Evolutionary conservation across 768 basidiomycete species (phyloP), one percentile per base, ranked within the genome.

Genomic region (Pluteus cervinus): DNA sequence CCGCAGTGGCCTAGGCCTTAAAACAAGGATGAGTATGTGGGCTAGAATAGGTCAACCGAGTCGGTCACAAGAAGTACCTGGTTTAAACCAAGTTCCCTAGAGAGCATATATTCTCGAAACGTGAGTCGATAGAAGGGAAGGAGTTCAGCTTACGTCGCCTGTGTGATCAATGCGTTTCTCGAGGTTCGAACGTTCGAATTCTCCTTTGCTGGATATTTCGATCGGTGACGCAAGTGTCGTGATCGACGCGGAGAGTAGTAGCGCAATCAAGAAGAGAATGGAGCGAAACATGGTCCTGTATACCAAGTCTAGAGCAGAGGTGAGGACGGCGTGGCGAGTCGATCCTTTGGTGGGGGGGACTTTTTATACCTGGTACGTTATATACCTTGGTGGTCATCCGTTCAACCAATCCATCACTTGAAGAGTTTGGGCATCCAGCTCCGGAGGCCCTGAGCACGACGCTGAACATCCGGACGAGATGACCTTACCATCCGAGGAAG

Each of bases 61-160:
- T 14, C 35, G 4, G 29, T 30, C 10, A 40, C 29, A 29, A 26
- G 8, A 50, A 58, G 51, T 14, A 63, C 68, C 76, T 37, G 68
- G 70, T 42, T 76, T 44, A 53, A 73, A 86, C 73, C 72, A 86
- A 23, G 83, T 86, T 26, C 75, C 82, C 83, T 85, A 46, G 2
- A 40, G 21, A 28, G 29, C 48, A 41, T 33, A 29, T 36, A 39
- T 29, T 29, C 39, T 48, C 43, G 46, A 35, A 24, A 12, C 34
- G 33, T 29, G 14, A 23, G 18, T 38, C 16, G 9, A 31, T 31
- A 33, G 32, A 30, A 39, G 23, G 28, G 28, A 25, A 29, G 11
- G 37, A 26, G 37, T 25, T 29, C 9, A 25, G 16, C 75, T 44
- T 54, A 85, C 85, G 45, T 65, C 61, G 28, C 85, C 85, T 5